Evolutionary conservation across 2,329 filamentous ascomycete species (phyloP), one percentile per base, ranked within the genome.

Genomic region (Sphaerostilbella broomeana): DNA sequence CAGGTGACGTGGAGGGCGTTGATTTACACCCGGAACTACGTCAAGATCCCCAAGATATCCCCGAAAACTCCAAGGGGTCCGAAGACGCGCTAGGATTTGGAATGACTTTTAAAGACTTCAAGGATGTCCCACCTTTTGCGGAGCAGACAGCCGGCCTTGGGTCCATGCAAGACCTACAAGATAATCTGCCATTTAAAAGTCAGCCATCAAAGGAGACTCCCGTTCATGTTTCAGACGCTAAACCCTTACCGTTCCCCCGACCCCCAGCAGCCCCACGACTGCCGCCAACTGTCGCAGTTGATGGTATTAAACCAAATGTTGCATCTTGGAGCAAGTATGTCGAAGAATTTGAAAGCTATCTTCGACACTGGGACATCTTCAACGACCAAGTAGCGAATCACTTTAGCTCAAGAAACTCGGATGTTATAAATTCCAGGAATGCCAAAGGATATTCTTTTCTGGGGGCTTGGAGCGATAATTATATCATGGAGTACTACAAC

Each of bases 111-210:
- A 60, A 67, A 5, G 75, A 79, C 22, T 58, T 79, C 19, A 68
- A 65, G 46, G 76, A 77, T 16, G 69, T 77, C 6, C 71, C 75
- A 20, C 75, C 75, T 0, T 71, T 78, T 20, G 58, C 64, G 1
- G 64, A 69, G 17, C 59, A 65, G n/a, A 56, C 60, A 6, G 56
- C 58, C 0, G 75, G 75, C 0, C 61, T 79, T 2, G 63, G 63
- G 20, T 79, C 75, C 0, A 68, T 80, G 30, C 59, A 61, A 9
- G 77, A 79, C 35, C 53, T 82, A 35, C 70, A 72, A 49, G 68
- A 72, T 17, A 72, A 66, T 7, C 60, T 81, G 3, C 76, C 76
- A 0, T 79, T 79, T 46, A 65, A 72, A 39, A 77, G 72, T 50
- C 63, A 61, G 40, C 57, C 76, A 1, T 67, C 73, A 1, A 58